phyloP scores from a whole-genome alignment of 2,329 filamentous ascomycete genomes.

The Claviceps monticola region DNA sequence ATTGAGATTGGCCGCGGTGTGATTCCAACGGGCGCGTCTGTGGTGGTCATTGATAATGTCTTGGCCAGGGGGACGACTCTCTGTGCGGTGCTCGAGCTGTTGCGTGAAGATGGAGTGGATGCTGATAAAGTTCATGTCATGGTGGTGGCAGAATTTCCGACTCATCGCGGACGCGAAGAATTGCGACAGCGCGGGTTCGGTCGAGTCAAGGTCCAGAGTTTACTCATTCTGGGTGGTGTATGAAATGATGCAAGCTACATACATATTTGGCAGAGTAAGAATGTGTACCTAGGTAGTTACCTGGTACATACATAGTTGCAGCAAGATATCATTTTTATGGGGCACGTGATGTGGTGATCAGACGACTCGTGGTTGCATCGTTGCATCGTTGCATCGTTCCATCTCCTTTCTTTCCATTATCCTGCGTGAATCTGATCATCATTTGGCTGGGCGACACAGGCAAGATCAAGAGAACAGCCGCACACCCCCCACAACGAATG shows the following conservation, averaged over 20 bases:
- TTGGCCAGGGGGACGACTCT: constrained; percentile 42
- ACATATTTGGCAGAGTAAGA: background rate
- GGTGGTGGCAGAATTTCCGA: constrained; percentile 43
- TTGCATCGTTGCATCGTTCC: no score
- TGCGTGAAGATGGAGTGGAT: constrained; percentile 28
- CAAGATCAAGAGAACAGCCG: no score
- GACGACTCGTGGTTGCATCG: no score
- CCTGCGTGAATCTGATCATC: no score
- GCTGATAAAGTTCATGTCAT: constrained; percentile 30
- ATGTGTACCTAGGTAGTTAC: no score
- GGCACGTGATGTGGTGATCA: no score
- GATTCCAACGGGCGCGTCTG: constrained; percentile 23
- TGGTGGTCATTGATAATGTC: constrained; percentile 48
- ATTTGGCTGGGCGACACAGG: no score
- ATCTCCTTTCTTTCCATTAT: no score
- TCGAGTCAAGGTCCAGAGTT: constrained; percentile 32
- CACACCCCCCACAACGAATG: no score
- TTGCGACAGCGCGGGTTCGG: constrained; percentile 36
- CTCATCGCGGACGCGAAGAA: constrained; percentile 35
- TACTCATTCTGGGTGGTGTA: constrained; percentile 27
- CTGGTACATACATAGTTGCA: no score
- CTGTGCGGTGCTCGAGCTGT: constrained; percentile 34
- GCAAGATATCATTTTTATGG: no score
- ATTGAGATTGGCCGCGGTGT: constrained; percentile 36
- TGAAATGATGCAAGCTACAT: background rate